Conservation (phyloP, 176 grass and related monocot species). For the Bothriochloa decipiens region DNA sequence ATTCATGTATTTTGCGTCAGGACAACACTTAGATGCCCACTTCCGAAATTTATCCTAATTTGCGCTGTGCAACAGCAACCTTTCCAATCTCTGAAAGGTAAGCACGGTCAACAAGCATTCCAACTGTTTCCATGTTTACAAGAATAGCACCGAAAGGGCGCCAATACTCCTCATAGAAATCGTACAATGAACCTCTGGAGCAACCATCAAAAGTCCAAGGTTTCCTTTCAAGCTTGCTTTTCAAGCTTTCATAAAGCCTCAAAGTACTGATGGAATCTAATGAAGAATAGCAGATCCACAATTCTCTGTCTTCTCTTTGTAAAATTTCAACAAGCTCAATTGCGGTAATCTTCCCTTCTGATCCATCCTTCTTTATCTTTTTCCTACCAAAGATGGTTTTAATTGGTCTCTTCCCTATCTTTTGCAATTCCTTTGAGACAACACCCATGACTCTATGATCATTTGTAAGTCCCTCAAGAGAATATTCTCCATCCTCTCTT, state of each 20-base stretch:
- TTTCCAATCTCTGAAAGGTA: slow-evolving; percentile 83
- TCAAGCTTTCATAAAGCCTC: slow-evolving; percentile 83
- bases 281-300: slow-evolving; percentile 87
- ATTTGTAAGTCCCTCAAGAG: slow-evolving; percentile 90
- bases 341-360: slow-evolving; percentile 63
- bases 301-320: slow-evolving; percentile 80
- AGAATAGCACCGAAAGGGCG: slow-evolving; percentile 84
- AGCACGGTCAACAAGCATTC: slow-evolving; percentile 80
- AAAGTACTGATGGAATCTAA: slow-evolving; percentile 90
- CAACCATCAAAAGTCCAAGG: slow-evolving; percentile 67
- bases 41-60: slow-evolving; percentile 78
- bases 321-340: slow-evolving; percentile 38
- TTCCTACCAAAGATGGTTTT: slow-evolving; percentile 96
- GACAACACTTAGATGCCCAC: slow-evolving; percentile 89
- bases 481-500: slow-evolving; percentile 88
- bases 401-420: slow-evolving; percentile 83
- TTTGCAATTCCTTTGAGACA: slow-evolving; percentile 47
- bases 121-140: slow-evolving; percentile 89
- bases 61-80: slow-evolving; percentile 69
- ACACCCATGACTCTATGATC: slow-evolving; percentile 74
- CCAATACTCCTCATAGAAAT: slow-evolving; percentile 93
- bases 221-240: slow-evolving; percentile 66
- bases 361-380: slow-evolving; percentile 87
- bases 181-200: slow-evolving; percentile 75
- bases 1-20: slow-evolving; percentile 96